Evolutionary conservation across 768 basidiomycete species (phyloP), one percentile per base, ranked within the genome.

Genomic region (Leccinum incarnatum): DNA sequence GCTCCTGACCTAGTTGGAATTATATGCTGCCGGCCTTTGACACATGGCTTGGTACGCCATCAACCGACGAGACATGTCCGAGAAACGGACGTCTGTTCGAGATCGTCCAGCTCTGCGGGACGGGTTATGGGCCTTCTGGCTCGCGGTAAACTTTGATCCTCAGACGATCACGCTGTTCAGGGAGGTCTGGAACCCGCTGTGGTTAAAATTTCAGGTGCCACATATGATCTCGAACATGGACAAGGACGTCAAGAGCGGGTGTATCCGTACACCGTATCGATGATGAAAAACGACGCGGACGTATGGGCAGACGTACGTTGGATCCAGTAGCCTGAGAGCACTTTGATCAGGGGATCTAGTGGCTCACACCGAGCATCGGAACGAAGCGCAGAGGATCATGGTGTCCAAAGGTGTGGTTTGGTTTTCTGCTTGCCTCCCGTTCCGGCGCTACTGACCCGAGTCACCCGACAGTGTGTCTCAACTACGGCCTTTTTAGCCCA

Each of bases 161-260:
- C 96, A 98, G 75, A 94, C 96, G 64, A 98, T 99, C 74, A 95
- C 91, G 30, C 79, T 99, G 29, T 98, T 98, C 85, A 99, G 98
- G 80, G 97, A 98, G 73, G 94, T 97, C 34, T 82, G 97, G 58
- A 97, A 97, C 72, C 69, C 98, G 64, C 81, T 97, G 34, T 98
- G 96, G 95, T 81, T 98, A 61, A 90, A 91, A 60, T 98, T 96
- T 76, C 88, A 89, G 69, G 95, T 98, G 2, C 96, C 95, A 23
- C 94, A 98, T 76, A 86, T 90, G 54, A 93, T 91, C 62, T 88
- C 88, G 65, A 97, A 95, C 71, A 90, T 96, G 84, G 97, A 96
- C 36, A 98, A 98, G 78, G 96, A 99, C 65, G 97, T 96, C 59
- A 98, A 97, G 79, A 32, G 30, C 79, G 94, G 65, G 95, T 98